These are phyloP conservation scores for Hebeloma cylindrosporum DNA, from an alignment of 768 basidiomycete genomes.

Conservation along the genomic window DNA sequence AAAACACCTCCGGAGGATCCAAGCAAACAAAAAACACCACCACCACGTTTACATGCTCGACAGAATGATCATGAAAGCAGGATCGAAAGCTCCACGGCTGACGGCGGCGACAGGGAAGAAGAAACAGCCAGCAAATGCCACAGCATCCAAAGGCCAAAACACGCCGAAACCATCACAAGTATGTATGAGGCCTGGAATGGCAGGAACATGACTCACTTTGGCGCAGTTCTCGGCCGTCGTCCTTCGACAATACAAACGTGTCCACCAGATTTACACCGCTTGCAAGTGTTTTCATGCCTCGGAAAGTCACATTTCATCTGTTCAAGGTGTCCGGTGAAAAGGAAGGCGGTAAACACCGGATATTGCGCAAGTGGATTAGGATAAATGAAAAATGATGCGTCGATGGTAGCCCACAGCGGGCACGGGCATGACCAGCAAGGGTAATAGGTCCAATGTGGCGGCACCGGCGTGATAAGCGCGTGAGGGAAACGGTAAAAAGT, in stretches of 20 bases:
- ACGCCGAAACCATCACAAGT: not conserved
- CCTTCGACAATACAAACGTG: constrained; percentile 85
- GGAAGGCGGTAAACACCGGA: constrained; percentile 9
- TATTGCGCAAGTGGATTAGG: constrained; percentile 4
- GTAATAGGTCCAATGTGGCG: constrained; percentile 4
- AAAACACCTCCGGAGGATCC: no score
- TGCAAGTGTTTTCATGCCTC: constrained; percentile 70
- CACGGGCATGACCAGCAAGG: constrained; percentile 1
- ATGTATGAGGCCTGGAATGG: constrained; percentile 19
- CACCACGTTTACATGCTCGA: no score
- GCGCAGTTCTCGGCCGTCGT: constrained; percentile 72
- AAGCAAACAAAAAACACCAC: no score
- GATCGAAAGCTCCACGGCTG: no score
- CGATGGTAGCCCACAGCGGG: constrained; percentile 3
- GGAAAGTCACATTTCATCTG: constrained; percentile 91
- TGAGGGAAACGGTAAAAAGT: constrained; percentile 9
- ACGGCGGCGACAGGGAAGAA: no score
- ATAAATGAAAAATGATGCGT: constrained; percentile 1
- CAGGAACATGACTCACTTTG: constrained; percentile 64
- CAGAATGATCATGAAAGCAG: no score
- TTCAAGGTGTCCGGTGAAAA: constrained; percentile 21
- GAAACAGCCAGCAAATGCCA: no score
- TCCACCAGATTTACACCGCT: constrained; percentile 68
- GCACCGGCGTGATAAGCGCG: constrained; percentile 12
- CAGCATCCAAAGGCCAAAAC: not conserved